Percentiles rank a stretch among this genome's conserved stretches.
These are phyloP conservation scores for Tylopilus felleus DNA, from an alignment of 768 basidiomycete species.

Conservation along the genomic window DNA sequence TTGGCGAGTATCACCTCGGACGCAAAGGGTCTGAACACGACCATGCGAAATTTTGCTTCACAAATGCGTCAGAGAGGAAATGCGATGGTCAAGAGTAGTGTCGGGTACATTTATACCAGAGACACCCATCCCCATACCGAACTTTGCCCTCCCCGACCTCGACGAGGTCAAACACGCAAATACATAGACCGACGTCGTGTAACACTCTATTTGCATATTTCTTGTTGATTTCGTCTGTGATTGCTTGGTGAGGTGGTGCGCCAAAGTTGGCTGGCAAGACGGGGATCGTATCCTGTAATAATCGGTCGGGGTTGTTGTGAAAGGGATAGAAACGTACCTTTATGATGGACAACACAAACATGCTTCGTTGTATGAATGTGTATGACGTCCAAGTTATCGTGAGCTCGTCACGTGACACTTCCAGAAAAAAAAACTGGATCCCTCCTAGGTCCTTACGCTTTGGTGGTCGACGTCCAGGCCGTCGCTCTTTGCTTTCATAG, in stretches of 20 bases:
- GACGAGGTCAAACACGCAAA: conserved; percentile 84
- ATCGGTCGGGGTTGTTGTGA: neutral
- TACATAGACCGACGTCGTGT: conserved; percentile 87
- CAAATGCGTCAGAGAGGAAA: conserved; percentile 1
- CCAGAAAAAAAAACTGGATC: conserved; percentile 1
- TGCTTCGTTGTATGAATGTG: conserved; percentile 20
- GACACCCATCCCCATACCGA: conserved; percentile 88
- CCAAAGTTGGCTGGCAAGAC: conserved; percentile 88
- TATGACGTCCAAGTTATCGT: no score
- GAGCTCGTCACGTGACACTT: conserved; percentile 14
- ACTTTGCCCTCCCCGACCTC: conserved; percentile 90
- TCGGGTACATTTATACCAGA: conserved; percentile 85
- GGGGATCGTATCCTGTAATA: conserved; percentile 77
- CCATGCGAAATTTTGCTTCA: conserved; percentile 81
- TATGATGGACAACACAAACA: conserved; percentile 48
- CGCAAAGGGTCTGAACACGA: conserved; percentile 87
- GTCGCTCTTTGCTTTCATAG: no score
- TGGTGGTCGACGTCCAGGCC: no score
- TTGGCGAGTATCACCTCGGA: conserved; percentile 89
- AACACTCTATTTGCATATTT: conserved; percentile 93
- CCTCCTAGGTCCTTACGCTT: no score
- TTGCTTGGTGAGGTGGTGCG: conserved; percentile 69
- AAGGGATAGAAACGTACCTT: conserved; percentile 28
- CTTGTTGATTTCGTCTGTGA: conserved; percentile 85
- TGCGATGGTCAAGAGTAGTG: neutral